phyloP scores from a whole-genome alignment of 257 asterid genomes.

The Petunia secreta region DNA sequence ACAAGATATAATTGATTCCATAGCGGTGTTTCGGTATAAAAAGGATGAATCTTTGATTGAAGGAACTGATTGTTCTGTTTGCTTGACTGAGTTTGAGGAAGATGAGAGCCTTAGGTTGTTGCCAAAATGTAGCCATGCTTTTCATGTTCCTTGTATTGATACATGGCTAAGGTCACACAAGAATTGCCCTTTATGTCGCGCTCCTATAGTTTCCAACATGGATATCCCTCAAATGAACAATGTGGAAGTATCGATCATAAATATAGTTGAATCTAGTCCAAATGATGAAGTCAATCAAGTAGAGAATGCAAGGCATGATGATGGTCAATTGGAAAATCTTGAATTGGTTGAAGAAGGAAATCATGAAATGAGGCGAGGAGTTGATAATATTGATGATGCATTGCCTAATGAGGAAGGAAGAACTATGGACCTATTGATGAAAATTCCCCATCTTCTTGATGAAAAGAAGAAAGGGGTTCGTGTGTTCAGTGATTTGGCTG shows the following conservation, averaged over 20 bases:
- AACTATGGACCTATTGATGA: background rate
- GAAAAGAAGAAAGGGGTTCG: constrained; percentile 29
- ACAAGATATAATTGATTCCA: constrained; percentile 62
- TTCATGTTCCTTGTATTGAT: constrained; percentile 72
- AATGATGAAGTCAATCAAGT: background rate
- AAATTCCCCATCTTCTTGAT: background rate
- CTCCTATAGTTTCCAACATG: constrained; percentile 43
- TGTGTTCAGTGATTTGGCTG: constrained; percentile 53
- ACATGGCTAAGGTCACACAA: constrained; percentile 77
- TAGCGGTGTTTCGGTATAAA: constrained; percentile 48
- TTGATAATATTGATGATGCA: constrained; percentile 22
- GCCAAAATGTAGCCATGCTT: constrained; percentile 88
- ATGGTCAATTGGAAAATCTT: background rate
- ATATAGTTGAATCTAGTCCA: background rate
- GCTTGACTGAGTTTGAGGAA: constrained; percentile 71
- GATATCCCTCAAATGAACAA: background rate
- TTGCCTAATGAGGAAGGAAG: constrained; percentile 19
- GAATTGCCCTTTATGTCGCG: constrained; percentile 83
- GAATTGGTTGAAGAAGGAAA: constrained; percentile 28
- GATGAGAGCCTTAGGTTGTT: constrained; percentile 68
- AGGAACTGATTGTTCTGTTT: constrained; percentile 70
- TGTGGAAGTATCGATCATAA: constrained; percentile 21
- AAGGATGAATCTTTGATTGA: constrained; percentile 50
- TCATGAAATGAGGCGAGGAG: constrained; percentile 15
- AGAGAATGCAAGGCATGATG: background rate